Evolutionary conservation across 2,329 filamentous ascomycete genomes (phyloP).

Genomic region (Dactylellina sp.): DNA sequence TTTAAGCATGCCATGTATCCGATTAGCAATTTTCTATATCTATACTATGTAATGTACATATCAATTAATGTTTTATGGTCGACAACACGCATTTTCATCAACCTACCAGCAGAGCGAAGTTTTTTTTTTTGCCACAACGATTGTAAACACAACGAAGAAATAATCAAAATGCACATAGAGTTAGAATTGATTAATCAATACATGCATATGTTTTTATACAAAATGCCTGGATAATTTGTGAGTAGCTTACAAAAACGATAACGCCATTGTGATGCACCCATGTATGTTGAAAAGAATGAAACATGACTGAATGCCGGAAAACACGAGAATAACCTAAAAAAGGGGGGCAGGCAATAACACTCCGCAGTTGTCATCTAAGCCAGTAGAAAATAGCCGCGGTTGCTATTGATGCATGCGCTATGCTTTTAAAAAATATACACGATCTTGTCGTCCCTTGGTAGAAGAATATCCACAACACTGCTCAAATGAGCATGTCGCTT

Average conservation of each 20-base stretch:
- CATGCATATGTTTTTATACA: no score
- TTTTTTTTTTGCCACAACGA: no score
- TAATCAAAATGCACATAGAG: no score
- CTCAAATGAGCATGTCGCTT: slow-evolving; percentile 9
- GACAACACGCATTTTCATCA: background rate
- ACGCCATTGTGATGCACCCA: background rate
- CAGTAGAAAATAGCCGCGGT: slow-evolving; percentile 6
- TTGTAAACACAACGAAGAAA: no score
- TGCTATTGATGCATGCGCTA: background rate
- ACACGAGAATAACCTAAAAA: background rate
- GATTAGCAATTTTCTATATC: background rate
- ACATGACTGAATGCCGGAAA: background rate
- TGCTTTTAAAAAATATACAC: slow-evolving; percentile 1
- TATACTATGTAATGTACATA: slow-evolving; percentile 39
- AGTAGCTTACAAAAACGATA: background rate
- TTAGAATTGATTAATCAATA: no score
- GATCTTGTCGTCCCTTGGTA: slow-evolving; percentile 21
- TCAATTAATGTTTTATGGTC: slow-evolving; percentile 31
- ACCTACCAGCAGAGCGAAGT: no score
- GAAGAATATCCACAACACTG: slow-evolving; percentile 23
- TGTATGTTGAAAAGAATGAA: background rate
- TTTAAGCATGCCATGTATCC: slow-evolving; percentile 28
- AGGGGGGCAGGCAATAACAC: no score
- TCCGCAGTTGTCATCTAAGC: background rate
- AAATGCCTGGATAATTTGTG: no score